These are phyloP conservation scores for Soucietia sequanensis DNA, from an alignment of 805 yeast species.

Conservation along the genomic window DNA sequence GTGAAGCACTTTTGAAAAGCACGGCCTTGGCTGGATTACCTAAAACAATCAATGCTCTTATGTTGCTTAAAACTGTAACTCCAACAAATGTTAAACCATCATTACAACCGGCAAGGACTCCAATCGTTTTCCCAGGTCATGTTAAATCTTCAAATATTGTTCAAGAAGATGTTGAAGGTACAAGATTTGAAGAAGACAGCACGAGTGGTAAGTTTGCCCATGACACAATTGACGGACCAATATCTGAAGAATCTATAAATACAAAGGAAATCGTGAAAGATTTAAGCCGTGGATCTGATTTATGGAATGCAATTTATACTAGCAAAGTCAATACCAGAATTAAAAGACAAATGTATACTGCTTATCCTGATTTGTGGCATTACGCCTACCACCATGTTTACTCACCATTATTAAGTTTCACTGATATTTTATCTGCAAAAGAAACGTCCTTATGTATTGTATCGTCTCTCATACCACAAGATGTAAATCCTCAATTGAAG, in stretches of 20 bases:
- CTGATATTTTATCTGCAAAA: constrained; percentile 56
- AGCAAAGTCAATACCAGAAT: constrained; percentile 72
- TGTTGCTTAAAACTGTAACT: constrained; percentile 59
- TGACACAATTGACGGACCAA: constrained; percentile 45
- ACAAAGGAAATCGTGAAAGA: constrained; percentile 22
- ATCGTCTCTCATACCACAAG: constrained; percentile 84
- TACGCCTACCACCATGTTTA: constrained; percentile 73
- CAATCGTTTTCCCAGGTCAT: constrained; percentile 29
- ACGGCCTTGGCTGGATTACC: constrained; percentile 84
- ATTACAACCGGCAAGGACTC: constrained; percentile 25
- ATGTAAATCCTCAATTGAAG: constrained; percentile 88
- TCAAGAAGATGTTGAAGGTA: constrained; percentile 39
- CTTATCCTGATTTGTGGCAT: constrained; percentile 85
- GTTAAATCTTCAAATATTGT: constrained; percentile 37
- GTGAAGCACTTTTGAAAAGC: constrained; percentile 78
- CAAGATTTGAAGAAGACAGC: constrained; percentile 27
- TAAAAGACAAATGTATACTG: constrained; percentile 59
- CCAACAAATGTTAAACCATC: constrained; percentile 44
- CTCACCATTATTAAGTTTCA: constrained; percentile 70
- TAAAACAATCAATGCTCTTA: constrained; percentile 76
- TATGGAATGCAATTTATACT: constrained; percentile 71
- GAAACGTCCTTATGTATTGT: constrained; percentile 79
- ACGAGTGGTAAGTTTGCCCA: constrained; percentile 12
- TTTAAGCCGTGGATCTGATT: constrained; percentile 52
- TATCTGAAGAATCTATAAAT: constrained; percentile 30